These are phyloP conservation scores for Barnettozyma vustinii DNA, from an alignment of 805 yeast species.

Conservation along the genomic window DNA sequence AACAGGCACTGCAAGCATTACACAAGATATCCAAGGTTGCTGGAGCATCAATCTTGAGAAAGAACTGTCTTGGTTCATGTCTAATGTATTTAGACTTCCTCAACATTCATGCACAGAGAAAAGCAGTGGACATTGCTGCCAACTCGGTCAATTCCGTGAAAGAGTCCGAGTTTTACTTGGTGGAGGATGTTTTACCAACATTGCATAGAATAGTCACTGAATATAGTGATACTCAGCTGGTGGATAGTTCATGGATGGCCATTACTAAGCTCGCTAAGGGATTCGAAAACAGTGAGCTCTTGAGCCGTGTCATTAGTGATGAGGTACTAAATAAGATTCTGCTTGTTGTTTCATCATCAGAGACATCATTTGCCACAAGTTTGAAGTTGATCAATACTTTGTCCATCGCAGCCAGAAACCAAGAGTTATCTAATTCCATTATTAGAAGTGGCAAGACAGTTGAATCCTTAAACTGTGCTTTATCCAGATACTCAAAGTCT, in stretches of 20 bases:
- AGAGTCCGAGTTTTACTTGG: slow-evolving; percentile 36
- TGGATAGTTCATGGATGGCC: slow-evolving; percentile 62
- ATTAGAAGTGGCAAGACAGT: slow-evolving; percentile 46
- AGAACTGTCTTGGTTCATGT: slow-evolving; percentile 60
- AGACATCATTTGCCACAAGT: slow-evolving; percentile 27
- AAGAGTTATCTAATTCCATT: slow-evolving; percentile 37
- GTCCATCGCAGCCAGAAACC: slow-evolving; percentile 36
- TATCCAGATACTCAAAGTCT: slow-evolving; percentile 44
- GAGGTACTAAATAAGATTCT: slow-evolving; percentile 32
- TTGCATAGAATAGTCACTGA: slow-evolving; percentile 49
- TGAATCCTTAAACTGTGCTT: slow-evolving; percentile 39
- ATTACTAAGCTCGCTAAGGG: slow-evolving; percentile 52
- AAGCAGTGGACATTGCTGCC: slow-evolving; percentile 68
- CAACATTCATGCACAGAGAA: slow-evolving; percentile 82
- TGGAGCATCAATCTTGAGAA: slow-evolving; percentile 45
- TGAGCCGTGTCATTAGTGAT: slow-evolving; percentile 39
- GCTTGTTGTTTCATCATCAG: slow-evolving; percentile 25
- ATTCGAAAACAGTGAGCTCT: slow-evolving; percentile 38
- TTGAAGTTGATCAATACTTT: slow-evolving; percentile 35
- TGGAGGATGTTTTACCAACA: slow-evolving; percentile 53
- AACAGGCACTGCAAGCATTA: slow-evolving; percentile 76
- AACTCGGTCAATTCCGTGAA: slow-evolving; percentile 54
- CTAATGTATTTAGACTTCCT: slow-evolving; percentile 80
- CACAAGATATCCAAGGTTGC: slow-evolving; percentile 57
- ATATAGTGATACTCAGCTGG: slow-evolving; percentile 51